Conservation (phyloP, 495 filamentous ascomycete genomes). For the Podospora conica region DNA sequence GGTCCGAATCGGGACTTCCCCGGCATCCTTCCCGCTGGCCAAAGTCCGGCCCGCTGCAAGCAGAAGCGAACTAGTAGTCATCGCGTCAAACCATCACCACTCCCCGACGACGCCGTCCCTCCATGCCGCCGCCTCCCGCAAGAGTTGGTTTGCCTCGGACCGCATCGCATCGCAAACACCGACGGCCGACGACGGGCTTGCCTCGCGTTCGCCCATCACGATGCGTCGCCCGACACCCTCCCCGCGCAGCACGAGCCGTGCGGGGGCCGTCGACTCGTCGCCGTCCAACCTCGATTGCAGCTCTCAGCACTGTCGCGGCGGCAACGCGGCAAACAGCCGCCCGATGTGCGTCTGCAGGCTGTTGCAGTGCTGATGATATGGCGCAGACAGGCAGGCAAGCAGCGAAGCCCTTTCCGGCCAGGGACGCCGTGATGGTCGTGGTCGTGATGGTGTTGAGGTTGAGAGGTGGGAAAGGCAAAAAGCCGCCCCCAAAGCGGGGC, state of each 20-base stretch:
- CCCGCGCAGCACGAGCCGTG: background rate
- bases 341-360: background rate
- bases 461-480: background rate
- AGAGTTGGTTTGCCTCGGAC: background rate
- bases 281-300: background rate
- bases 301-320: background rate
- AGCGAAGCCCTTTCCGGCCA: background rate
- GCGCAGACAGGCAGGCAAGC: too few species aligned
- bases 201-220: background rate
- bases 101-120: background rate
- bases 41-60: background rate
- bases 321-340: background rate
- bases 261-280: background rate
- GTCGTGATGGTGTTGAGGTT: background rate
- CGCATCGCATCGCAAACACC: background rate
- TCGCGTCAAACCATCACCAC: background rate
- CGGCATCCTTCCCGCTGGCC: background rate
- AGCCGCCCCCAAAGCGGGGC: background rate
- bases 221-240: background rate
- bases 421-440: background rate
- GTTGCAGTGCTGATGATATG: background rate
- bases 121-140: background rate
- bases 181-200: background rate
- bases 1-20: background rate
- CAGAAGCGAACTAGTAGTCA: background rate